A percentile compares a stretch with the other conserved stretches of the same genome.
phyloP scores from a whole-genome alignment of 495 filamentous ascomycete genomes.

The Letharia lupina region DNA sequence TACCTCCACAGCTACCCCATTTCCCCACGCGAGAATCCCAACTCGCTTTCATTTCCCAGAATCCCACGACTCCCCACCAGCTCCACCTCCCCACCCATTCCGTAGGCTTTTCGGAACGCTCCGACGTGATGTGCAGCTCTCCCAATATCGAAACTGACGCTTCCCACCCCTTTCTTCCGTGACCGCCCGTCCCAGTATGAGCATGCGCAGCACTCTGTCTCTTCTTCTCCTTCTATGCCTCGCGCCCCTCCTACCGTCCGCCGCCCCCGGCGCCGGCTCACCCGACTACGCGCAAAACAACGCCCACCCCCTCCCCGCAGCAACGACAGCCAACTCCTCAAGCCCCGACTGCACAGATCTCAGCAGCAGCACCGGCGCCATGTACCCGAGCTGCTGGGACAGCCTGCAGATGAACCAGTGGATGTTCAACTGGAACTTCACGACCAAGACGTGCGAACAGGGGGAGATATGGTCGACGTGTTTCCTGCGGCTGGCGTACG shows the following conservation, averaged over 20 bases:
- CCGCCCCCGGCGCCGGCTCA: background rate
- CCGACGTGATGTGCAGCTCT: background rate
- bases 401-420: background rate
- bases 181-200: background rate
- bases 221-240: background rate
- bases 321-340: background rate
- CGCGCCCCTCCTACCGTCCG: background rate
- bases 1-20: background rate
- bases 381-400: background rate
- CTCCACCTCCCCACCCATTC: background rate
- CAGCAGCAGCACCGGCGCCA: background rate
- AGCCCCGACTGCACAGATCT: background rate
- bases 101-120: background rate
- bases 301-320: background rate
- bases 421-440: background rate
- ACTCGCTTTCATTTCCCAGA: background rate
- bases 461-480: conserved; percentile 3
- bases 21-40: background rate
- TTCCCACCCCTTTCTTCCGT: background rate
- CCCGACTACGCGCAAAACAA: background rate
- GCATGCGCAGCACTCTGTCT: background rate
- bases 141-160: background rate
- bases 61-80: background rate
- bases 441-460: background rate
- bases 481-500: conserved; percentile 3